These are phyloP conservation scores for Xylaria sp. DNA, from an alignment of 495 filamentous ascomycete species.

Conservation along the genomic window DNA sequence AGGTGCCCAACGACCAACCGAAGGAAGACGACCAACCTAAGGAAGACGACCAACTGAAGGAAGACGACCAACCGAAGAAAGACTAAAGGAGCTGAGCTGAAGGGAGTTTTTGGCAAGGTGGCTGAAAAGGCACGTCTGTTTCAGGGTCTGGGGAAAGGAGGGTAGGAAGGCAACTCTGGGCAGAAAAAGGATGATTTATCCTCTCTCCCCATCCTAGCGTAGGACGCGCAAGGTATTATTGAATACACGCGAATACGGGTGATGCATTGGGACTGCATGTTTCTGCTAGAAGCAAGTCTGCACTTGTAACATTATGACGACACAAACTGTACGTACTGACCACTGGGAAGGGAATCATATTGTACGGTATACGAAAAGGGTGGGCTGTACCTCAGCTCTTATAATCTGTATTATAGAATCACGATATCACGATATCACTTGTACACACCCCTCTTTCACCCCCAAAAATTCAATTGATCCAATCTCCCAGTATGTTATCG, in stretches of 20 bases:
- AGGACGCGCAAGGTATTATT: neutral
- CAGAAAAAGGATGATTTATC: neutral
- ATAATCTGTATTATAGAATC: constrained; percentile 18
- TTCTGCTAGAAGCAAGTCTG: neutral
- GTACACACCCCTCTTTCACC: neutral
- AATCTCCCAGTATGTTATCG: neutral
- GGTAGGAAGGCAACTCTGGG: neutral
- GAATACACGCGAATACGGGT: neutral
- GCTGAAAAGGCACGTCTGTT: neutral
- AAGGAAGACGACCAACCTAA: constrained; percentile 11
- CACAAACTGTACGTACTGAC: neutral
- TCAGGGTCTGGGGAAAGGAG: neutral
- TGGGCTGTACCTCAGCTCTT: neutral
- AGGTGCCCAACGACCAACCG: neutral
- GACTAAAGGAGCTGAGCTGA: neutral
- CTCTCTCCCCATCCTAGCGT: neutral
- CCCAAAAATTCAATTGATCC: neutral
- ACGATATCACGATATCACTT: constrained; percentile 7
- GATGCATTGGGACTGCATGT: neutral
- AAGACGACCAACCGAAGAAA: constrained; percentile 10
- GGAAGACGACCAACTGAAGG: constrained; percentile 9
- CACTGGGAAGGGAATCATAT: neutral
- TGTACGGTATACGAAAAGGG: constrained; percentile 6
- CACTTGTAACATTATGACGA: constrained; percentile 9
- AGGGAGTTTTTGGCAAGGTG: neutral